phyloP scores from a whole-genome alignment of 2,329 filamentous ascomycete species.

The Trichophyton verrucosum region DNA sequence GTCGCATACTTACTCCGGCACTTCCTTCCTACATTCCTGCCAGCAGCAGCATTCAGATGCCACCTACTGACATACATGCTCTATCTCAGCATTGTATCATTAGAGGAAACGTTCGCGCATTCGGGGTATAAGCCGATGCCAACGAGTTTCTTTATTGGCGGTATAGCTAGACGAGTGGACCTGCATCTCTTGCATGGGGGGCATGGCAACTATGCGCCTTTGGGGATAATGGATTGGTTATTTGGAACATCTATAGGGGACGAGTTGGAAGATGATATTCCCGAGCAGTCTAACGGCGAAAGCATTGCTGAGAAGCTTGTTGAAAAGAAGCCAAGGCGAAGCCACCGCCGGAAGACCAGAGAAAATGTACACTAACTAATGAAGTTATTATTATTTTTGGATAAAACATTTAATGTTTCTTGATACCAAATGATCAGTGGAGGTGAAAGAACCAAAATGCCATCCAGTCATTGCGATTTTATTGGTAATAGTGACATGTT shows the following conservation, averaged over 20 bases:
- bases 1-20: constrained; percentile 40
- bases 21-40: constrained; percentile 46
- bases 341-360: constrained; percentile 12
- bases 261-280: constrained; percentile 40
- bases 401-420: background rate
- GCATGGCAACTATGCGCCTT: constrained; percentile 34
- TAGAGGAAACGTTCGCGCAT: constrained; percentile 49
- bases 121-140: constrained; percentile 49
- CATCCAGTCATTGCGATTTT: constrained; percentile 1
- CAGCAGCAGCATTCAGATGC: constrained; percentile 46
- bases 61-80: constrained; percentile 49
- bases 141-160: constrained; percentile 45
- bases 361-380: background rate
- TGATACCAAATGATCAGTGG: background rate
- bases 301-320: constrained; percentile 23
- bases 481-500: constrained; percentile 1
- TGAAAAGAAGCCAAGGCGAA: constrained; percentile 22
- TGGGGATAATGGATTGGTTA: constrained; percentile 36
- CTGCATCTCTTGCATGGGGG: constrained; percentile 40
- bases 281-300: constrained; percentile 27
- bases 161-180: constrained; percentile 47
- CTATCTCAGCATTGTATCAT: constrained; percentile 42
- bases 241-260: constrained; percentile 31
- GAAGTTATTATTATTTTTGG: background rate
- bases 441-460: background rate